These are phyloP conservation scores for Fusarium proliferatum DNA, from an alignment of 2,329 filamentous ascomycete species.

Conservation along the genomic window DNA sequence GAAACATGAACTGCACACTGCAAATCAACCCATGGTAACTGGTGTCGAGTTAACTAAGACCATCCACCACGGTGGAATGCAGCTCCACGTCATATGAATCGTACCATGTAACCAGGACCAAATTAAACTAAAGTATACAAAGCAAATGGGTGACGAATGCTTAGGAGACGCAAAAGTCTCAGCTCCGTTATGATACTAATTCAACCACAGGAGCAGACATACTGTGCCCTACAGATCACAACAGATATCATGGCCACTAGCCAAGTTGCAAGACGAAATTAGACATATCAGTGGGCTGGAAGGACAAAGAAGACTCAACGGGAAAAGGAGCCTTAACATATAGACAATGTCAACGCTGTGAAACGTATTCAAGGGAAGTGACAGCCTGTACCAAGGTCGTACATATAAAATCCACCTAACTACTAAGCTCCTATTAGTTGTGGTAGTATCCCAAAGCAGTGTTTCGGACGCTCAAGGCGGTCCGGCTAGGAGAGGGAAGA, in stretches of 20 bases:
- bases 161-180: neutral
- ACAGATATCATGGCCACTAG: neutral
- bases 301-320: neutral
- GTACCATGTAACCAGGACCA: neutral
- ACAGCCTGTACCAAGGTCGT: neutral
- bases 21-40: neutral
- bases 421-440: neutral
- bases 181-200: neutral
- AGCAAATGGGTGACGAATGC: neutral
- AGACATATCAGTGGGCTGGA: neutral
- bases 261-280: neutral
- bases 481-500: neutral
- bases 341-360: neutral
- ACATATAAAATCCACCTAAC: neutral
- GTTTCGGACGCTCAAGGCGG: neutral
- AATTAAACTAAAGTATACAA: neutral
- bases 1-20: neutral
- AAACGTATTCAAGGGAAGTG: neutral
- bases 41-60: neutral
- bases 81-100: neutral
- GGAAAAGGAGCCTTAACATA: neutral
- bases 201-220: neutral
- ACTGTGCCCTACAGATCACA: neutral
- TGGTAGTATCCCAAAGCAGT: neutral
- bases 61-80: slow-evolving; percentile 3